Evolutionary conservation across 306 rosid species (phyloP), one percentile per base, ranked within the genome.

Genomic region (Luffa acutangula): DNA sequence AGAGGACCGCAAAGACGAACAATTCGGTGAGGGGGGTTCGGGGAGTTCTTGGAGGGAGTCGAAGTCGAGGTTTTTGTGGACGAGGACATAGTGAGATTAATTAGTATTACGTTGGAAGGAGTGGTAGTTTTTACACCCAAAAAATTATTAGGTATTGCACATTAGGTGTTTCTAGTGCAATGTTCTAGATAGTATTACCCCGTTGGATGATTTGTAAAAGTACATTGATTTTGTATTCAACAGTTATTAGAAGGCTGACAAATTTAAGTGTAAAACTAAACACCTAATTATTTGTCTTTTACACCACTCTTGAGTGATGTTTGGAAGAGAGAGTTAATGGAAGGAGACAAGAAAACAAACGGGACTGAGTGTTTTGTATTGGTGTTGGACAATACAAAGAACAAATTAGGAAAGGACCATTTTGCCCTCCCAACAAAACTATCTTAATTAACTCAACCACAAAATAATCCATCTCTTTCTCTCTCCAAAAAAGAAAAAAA

Each of bases 31-130:
- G n/a, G n/a, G n/a, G n/a, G n/a, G n/a, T n/a, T n/a, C 97, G 0
- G 97, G 99, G 1, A 95, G 82, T 76, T 93, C 96, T 6, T 83
- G 81, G 0, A 95, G 78, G 10, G 97, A 86, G 80, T 76, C 86
- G 74, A 95, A 88, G 84, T 95, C 99, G 1, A 77, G 88, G 83
- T 85, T 85, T 78, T 89, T 88, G 1, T 25, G 31, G 65, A 1
- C 10, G 4, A 82, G 81, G 39, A 88, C 80, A n/a, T n/a, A n/a
- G 31, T 25, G 31, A 25, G 31, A 25, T 25, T 25, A 25, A 25
- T 25, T 25, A 25, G 31, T 25, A 25, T 0, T 25, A 25, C 1
- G 31, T 25, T 25, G 31, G 31, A 25, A 25, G 31, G 31, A 25
- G 31, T 25, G 31, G 31, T 25, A 1, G 31, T 25, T 25, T 1